Percentiles rank a stretch among this genome's conserved stretches.
Conservation (phyloP, 2,329 filamentous ascomycete genomes). For the Metarhizium humberi region DNA sequence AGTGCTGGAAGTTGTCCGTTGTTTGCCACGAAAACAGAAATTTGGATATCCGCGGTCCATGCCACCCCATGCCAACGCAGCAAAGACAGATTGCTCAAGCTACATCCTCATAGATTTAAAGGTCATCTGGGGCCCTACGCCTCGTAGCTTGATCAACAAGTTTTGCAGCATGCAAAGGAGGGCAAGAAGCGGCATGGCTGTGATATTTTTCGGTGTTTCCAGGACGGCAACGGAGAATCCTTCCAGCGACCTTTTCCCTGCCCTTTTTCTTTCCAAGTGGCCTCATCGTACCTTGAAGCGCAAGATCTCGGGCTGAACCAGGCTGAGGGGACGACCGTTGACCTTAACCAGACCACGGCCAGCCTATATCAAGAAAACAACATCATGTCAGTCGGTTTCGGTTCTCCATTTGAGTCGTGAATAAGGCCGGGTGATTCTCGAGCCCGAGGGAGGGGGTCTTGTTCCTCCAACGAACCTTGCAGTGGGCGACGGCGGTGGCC, state of each 20-base stretch:
- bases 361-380: conserved; percentile 21
- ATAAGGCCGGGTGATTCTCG: neutral
- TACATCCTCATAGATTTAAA: too few species aligned
- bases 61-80: too few species aligned
- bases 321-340: conserved; percentile 90
- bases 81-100: too few species aligned
- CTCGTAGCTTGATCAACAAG: too few species aligned
- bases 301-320: conserved; percentile 93
- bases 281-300: conserved; percentile 74
- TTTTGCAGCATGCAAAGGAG: too few species aligned
- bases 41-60: too few species aligned
- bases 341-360: conserved; percentile 83
- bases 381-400: conserved; percentile 18
- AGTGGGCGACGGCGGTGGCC: conserved; percentile 83
- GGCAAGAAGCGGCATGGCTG: neutral
- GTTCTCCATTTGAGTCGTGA: neutral
- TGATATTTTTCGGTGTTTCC: too few species aligned
- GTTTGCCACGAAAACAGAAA: too few species aligned
- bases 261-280: too few species aligned
- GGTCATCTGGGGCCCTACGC: too few species aligned
- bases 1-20: conserved; percentile 1
- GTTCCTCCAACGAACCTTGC: conserved; percentile 56
- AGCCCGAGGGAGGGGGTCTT: neutral
- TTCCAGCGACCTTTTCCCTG: too few species aligned
- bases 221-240: too few species aligned